Evolutionary conservation across 2,329 filamentous ascomycete genomes (phyloP).

Genomic region (Elsinoe fawcettii): DNA sequence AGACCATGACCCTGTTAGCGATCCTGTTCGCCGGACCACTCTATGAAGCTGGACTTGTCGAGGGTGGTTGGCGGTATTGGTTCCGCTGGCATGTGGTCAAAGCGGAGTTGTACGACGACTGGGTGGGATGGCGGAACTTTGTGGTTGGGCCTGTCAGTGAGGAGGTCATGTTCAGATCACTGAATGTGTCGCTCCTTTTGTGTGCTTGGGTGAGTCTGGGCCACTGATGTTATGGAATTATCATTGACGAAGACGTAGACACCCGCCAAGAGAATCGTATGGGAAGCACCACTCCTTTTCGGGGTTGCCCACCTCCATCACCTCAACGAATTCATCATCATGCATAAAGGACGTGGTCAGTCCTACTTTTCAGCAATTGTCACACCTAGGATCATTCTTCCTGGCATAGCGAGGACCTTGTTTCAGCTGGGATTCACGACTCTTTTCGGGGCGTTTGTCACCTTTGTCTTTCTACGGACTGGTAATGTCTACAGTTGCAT

Average conservation of each 20-base stretch:
- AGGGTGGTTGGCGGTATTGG: slow-evolving; percentile 62
- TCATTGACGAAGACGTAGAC: slow-evolving; percentile 9
- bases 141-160: slow-evolving; percentile 82
- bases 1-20: slow-evolving; percentile 61
- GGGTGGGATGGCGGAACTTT: slow-evolving; percentile 79
- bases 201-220: slow-evolving; percentile 49
- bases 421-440: slow-evolving; percentile 88
- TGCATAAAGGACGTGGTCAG: slow-evolving; percentile 58
- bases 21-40: slow-evolving; percentile 78
- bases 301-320: slow-evolving; percentile 92
- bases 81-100: slow-evolving; percentile 45
- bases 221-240: slow-evolving; percentile 26
- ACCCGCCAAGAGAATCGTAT: slow-evolving; percentile 52
- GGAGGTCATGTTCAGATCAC: slow-evolving; percentile 86
- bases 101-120: slow-evolving; percentile 57
- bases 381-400: slow-evolving; percentile 32
- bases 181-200: slow-evolving; percentile 74
- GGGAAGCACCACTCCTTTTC: slow-evolving; percentile 80
- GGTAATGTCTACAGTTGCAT: slow-evolving; percentile 72
- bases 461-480: slow-evolving; percentile 79
- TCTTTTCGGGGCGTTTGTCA: slow-evolving; percentile 86
- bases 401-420: slow-evolving; percentile 56
- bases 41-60: slow-evolving; percentile 68
- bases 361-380: slow-evolving; percentile 17
- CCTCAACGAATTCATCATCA: slow-evolving; percentile 86